Evolutionary conservation across 2,329 filamentous ascomycete genomes (phyloP).

Genomic region (Fusarium sp.): DNA sequence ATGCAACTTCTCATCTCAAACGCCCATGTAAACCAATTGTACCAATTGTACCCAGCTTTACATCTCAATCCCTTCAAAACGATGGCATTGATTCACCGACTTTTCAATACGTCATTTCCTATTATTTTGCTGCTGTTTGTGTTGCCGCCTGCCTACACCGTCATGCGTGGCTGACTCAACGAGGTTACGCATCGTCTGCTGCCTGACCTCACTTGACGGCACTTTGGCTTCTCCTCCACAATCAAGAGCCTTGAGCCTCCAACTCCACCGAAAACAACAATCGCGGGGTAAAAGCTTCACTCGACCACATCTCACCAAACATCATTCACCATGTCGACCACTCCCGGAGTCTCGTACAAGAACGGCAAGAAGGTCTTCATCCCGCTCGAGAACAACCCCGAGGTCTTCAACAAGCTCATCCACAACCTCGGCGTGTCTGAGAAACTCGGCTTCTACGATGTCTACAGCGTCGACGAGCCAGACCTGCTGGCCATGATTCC

Average conservation of each 20-base stretch:
- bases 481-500: slow-evolving; percentile 78
- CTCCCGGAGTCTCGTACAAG: slow-evolving; percentile 27
- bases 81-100: background rate
- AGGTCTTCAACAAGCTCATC: slow-evolving; percentile 80
- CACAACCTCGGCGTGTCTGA: slow-evolving; percentile 77
- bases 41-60: background rate
- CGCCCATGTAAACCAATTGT: background rate
- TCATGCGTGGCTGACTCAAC: slow-evolving; percentile 1
- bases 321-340: slow-evolving; percentile 25
- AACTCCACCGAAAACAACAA: background rate
- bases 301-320: background rate
- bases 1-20: background rate
- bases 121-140: background rate
- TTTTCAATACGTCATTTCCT: background rate
- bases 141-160: background rate
- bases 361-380: slow-evolving; percentile 52
- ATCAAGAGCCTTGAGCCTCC: background rate
- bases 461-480: slow-evolving; percentile 83
- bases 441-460: slow-evolving; percentile 80
- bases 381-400: slow-evolving; percentile 73
- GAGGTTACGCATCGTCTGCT: slow-evolving; percentile 21
- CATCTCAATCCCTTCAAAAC: background rate
- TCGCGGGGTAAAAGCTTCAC: slow-evolving; percentile 11
- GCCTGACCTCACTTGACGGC: slow-evolving; percentile 21
- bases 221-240: slow-evolving; percentile 4